Evolutionary conservation across 2,329 filamentous ascomycete genomes (phyloP).

Genomic region (Colletotrichum liaoningense): DNA sequence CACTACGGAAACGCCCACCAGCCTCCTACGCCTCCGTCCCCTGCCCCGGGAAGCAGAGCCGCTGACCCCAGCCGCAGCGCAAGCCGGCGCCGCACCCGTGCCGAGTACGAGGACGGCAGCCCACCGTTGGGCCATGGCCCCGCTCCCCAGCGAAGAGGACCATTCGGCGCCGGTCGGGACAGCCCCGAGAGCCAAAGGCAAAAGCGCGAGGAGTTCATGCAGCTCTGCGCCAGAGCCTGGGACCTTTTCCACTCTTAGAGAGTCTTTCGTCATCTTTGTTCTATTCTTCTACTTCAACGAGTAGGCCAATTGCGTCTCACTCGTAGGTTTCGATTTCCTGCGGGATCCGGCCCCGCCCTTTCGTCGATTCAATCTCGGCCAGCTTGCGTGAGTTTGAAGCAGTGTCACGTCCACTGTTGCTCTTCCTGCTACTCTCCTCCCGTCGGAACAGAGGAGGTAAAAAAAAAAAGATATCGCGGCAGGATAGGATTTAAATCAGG

Average conservation of each 20-base stretch:
- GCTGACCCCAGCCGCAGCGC: slow-evolving; percentile 67
- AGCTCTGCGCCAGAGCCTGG: slow-evolving; percentile 90
- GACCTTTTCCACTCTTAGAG: slow-evolving; percentile 92
- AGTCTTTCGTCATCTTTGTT: slow-evolving; percentile 38
- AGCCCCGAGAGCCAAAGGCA: slow-evolving; percentile 83
- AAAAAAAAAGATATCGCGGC: neutral
- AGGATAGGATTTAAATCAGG: slow-evolving; percentile 12
- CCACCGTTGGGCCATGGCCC: slow-evolving; percentile 85
- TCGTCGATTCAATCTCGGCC: slow-evolving; percentile 17
- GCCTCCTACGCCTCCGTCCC: slow-evolving; percentile 90
- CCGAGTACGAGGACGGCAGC: slow-evolving; percentile 93
- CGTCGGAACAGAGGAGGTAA: slow-evolving; percentile 1
- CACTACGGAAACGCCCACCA: slow-evolving; percentile 91
- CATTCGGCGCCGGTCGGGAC: slow-evolving; percentile 84
- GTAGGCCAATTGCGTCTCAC: neutral
- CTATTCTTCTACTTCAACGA: slow-evolving; percentile 7
- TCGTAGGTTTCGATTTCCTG: slow-evolving; percentile 1
- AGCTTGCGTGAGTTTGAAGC: slow-evolving; percentile 22
- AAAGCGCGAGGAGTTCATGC: slow-evolving; percentile 94
- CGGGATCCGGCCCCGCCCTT: slow-evolving; percentile 14
- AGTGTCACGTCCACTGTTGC: slow-evolving; percentile 18
- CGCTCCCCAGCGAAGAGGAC: slow-evolving; percentile 69
- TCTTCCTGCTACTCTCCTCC: slow-evolving; percentile 14
- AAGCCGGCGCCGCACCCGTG: slow-evolving; percentile 80
- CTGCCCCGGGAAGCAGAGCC: slow-evolving; percentile 65